phyloP scores from a whole-genome alignment of 768 basidiomycete genomes.

The Melanogaster broomeanus region DNA sequence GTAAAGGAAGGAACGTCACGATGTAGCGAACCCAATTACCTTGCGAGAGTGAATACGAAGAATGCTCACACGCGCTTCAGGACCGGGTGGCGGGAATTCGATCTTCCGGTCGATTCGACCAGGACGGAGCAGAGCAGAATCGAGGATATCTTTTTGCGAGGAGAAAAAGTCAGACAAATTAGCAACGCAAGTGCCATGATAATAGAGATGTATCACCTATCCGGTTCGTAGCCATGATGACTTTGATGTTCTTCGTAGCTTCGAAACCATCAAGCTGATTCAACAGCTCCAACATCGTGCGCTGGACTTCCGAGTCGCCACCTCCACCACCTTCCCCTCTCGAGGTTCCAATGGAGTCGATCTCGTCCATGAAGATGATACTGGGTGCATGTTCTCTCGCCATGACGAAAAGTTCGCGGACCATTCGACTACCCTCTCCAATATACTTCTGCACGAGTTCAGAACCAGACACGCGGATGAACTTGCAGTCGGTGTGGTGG shows the following conservation, averaged over 20 bases:
- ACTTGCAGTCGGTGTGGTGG: constrained; percentile 97
- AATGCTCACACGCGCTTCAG: constrained; percentile 94
- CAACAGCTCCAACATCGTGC: constrained; percentile 87
- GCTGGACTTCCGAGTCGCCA: constrained; percentile 87
- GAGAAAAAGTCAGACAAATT: too few relatives aligned
- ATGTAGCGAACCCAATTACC: constrained; percentile 38
- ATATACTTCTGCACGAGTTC: constrained; percentile 99
- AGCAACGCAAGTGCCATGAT: constrained; percentile 44
- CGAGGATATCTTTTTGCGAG: constrained; percentile 73
- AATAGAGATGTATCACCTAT: constrained; percentile 58
- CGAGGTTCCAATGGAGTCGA: constrained; percentile 95
- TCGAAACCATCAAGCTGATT: constrained; percentile 91
- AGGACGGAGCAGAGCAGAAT: constrained; percentile 90
- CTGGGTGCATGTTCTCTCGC: constrained; percentile 95
- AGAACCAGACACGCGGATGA: constrained; percentile 92
- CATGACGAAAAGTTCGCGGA: constrained; percentile 97
- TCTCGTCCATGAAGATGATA: constrained; percentile 99
- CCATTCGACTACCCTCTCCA: constrained; percentile 96
- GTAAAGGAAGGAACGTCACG: background rate
- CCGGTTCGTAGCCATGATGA: constrained; percentile 97
- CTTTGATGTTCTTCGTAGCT: constrained; percentile 81
- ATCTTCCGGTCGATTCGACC: constrained; percentile 98
- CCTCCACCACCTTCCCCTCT: constrained; percentile 83
- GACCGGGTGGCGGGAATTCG: constrained; percentile 97
- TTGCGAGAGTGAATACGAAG: constrained; percentile 96